phyloP scores from a whole-genome alignment of 2,329 filamentous ascomycete species.

The Penicillium sp. region DNA sequence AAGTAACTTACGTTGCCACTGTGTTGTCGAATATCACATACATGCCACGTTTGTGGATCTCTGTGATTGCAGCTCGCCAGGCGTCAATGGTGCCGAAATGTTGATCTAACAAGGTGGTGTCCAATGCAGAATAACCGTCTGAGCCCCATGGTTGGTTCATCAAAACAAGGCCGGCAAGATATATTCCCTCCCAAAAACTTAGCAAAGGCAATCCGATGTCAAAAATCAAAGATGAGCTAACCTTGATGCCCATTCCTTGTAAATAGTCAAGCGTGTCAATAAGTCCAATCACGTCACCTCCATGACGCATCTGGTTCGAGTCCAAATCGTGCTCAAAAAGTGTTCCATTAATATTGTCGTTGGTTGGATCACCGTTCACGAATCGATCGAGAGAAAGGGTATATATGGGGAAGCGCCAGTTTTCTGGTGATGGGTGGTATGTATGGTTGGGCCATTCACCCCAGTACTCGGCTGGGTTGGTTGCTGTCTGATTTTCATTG shows the following conservation, averaged over 20 bases:
- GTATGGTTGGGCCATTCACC: slow-evolving; percentile 55
- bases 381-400: slow-evolving; percentile 64
- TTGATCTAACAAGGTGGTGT: slow-evolving; percentile 62
- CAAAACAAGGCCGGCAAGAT: slow-evolving; percentile 63
- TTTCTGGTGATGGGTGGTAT: slow-evolving; percentile 57
- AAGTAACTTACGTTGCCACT: slow-evolving; percentile 56
- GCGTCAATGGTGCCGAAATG: slow-evolving; percentile 61
- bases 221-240: slow-evolving; percentile 16
- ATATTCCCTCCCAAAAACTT: slow-evolving; percentile 48
- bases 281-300: slow-evolving; percentile 60
- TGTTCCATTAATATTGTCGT: slow-evolving; percentile 63
- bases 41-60: slow-evolving; percentile 63
- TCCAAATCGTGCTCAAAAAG: slow-evolving; percentile 60
- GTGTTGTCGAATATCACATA: slow-evolving; percentile 68
- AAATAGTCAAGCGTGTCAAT: slow-evolving; percentile 64
- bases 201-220: slow-evolving; percentile 3
- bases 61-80: slow-evolving; percentile 59
- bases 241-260: slow-evolving; percentile 64
- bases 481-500: slow-evolving; percentile 60
- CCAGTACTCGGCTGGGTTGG: slow-evolving; percentile 57
- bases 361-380: slow-evolving; percentile 64
- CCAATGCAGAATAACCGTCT: slow-evolving; percentile 61
- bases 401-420: slow-evolving; percentile 67
- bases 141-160: slow-evolving; percentile 65
- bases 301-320: slow-evolving; percentile 63